Evolutionary conservation across 1,284 basidiomycete genomes (phyloP), one percentile per base, ranked within the genome.

Genomic region (Ustilago bromivora): DNA sequence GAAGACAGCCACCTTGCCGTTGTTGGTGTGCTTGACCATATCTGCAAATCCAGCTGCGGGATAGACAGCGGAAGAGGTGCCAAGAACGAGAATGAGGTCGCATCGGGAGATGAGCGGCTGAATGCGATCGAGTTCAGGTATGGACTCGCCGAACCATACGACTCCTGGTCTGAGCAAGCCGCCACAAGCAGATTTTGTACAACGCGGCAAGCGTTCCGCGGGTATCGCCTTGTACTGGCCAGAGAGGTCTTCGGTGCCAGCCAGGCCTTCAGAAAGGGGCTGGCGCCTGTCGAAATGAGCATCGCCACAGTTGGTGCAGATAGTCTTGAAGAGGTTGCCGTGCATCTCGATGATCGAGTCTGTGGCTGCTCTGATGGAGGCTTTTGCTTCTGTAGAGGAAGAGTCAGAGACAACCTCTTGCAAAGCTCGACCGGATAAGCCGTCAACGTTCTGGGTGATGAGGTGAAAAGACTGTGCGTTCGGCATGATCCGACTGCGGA

Each of bases 401-500:
- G 43, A 46, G 43, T 15, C 4, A 19, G 43, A 23, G n/a, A 15
- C 11, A 19, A 57, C 12, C 54, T 67, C 34, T 10, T 71, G 49
- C 46, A 76, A 28, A 63, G 89, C 88, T 34, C 87, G 79, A n/a
- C 66, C 66, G 71, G 89, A 90, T 12, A 92, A 88, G 4, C 90
- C 89, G 75, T 92, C 91, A 34, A 92, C 90, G 79, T 92, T 92
- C 82, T 92, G 91, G 12, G 91, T 92, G 63, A 91, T 88, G 38
- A 91, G 87, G 4, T 89, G 88, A 80, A 91, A 11, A 19, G 70
- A 72, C 41, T 57, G 7, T 13, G 73, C 66, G 10, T 46, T 57
- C 4, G 74, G 78, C 35, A 75, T 40, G 4, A 67, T n/a, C 7
- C 43, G 32, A 7, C 23, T 31, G 13, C 38, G 64, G 12, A 32